Percentiles rank a stretch among this genome's conserved stretches.
Conservation (phyloP, 179 eudicot genomes). For the Silene noctiflora region DNA sequence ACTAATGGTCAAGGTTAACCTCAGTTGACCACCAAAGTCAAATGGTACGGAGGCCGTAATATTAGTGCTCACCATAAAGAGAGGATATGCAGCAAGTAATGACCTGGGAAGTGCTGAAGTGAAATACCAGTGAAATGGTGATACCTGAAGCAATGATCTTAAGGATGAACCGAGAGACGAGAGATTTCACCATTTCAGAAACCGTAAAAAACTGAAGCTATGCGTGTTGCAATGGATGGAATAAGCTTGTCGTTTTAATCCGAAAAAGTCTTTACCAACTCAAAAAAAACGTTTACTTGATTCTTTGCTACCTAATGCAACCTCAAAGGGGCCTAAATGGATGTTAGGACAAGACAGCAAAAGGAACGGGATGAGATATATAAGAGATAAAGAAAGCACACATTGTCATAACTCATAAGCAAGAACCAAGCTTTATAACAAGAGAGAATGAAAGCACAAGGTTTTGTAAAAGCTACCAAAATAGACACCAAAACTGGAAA, state of each 20-base stretch:
- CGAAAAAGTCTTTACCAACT: neutral
- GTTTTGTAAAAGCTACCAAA: too few relatives aligned
- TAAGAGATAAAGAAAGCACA: too few relatives aligned
- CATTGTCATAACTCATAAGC: too few relatives aligned
- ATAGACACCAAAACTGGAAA: too few relatives aligned
- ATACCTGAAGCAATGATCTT: conserved; percentile 48
- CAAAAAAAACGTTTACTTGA: too few relatives aligned
- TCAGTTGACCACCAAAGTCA: neutral
- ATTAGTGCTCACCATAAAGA: conserved; percentile 63
- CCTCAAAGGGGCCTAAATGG: too few relatives aligned
- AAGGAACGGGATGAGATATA: too few relatives aligned
- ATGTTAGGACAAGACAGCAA: too few relatives aligned
- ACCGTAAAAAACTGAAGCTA: neutral
- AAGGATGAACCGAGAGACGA: conserved; percentile 37
- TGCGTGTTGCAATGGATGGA: neutral
- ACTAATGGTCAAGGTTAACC: neutral
- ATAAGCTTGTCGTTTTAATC: neutral
- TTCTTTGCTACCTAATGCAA: too few relatives aligned
- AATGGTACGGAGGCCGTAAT: neutral
- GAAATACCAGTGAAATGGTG: conserved; percentile 91
- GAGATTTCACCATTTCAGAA: conserved; percentile 11
- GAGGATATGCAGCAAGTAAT: conserved; percentile 89
- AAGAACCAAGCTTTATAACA: too few relatives aligned
- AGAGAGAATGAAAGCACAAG: too few relatives aligned
- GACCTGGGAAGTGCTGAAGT: conserved; percentile 98